A percentile compares a stretch with the other conserved stretches of the same genome.
These are phyloP conservation scores for Daucus carota DNA, from an alignment of 129 eudicot species.

Conservation along the genomic window DNA sequence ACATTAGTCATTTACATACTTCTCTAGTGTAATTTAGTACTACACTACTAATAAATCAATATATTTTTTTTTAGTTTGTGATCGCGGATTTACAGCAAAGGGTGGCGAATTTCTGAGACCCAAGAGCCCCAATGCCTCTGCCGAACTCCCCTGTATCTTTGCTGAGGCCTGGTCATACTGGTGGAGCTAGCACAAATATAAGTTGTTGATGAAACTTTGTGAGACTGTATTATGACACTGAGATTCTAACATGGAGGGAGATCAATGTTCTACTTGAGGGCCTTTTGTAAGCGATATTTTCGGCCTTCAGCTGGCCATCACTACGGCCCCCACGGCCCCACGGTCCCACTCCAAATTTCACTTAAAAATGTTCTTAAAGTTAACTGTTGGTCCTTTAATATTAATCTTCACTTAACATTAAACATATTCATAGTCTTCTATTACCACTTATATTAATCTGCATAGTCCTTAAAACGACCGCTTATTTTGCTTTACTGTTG, in stretches of 20 bases:
- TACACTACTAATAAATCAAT: neutral
- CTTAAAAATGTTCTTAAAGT: constrained; percentile 1
- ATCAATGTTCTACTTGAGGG: constrained; percentile 10
- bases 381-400: neutral
- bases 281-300: constrained; percentile 39
- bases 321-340: constrained; percentile 22
- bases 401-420: neutral
- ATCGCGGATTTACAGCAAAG: constrained; percentile 48
- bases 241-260: constrained; percentile 12
- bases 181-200: constrained; percentile 4
- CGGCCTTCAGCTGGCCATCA: constrained; percentile 49
- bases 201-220: constrained; percentile 9
- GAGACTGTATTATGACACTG: constrained; percentile 20
- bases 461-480: neutral
- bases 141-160: constrained; percentile 89
- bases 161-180: constrained; percentile 79
- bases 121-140: constrained; percentile 99
- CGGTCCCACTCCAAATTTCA: neutral
- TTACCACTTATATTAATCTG: neutral
- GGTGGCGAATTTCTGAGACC: constrained; percentile 99
- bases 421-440: neutral
- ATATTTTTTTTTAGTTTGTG: neutral
- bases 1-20: neutral
- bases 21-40: neutral
- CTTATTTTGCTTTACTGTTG: too few relatives aligned